These are phyloP conservation scores for Brassica juncea DNA, from an alignment of 345 rosid species.

Conservation along the genomic window DNA sequence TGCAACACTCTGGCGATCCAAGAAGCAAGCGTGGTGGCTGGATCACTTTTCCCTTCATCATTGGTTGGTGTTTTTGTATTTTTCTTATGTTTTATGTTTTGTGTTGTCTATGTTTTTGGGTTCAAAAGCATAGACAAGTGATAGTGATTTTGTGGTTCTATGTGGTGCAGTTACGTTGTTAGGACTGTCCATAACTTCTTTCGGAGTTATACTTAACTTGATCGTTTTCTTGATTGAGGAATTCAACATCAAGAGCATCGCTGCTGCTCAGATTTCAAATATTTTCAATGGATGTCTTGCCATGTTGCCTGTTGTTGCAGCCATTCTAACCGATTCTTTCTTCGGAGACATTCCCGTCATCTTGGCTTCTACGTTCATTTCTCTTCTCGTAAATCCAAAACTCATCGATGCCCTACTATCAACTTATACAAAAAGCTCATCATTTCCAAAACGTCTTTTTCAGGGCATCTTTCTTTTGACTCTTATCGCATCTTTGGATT, in stretches of 20 bases:
- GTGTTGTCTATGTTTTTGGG: background rate
- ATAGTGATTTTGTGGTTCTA: background rate
- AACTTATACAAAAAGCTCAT: background rate
- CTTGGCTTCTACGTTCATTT: constrained; percentile 40
- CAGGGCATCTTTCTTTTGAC: constrained; percentile 50
- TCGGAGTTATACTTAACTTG: constrained; percentile 50
- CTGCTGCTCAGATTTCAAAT: constrained; percentile 47
- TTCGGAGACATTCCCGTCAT: constrained; percentile 41
- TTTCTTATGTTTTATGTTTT: background rate
- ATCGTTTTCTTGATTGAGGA: constrained; percentile 42
- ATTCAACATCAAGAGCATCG: constrained; percentile 46
- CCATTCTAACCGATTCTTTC: constrained; percentile 52
- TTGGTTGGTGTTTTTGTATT: constrained; percentile 33
- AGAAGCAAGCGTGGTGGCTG: constrained; percentile 43
- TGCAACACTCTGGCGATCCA: background rate
- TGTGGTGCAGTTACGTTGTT: constrained; percentile 39
- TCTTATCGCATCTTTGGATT: constrained; percentile 34
- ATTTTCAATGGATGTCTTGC: constrained; percentile 33
- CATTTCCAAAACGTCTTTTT: background rate
- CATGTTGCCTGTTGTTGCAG: constrained; percentile 45
- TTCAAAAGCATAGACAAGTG: background rate
- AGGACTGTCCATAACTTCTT: constrained; percentile 41
- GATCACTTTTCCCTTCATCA: constrained; percentile 54
- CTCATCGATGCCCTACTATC: background rate
- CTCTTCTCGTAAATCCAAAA: constrained; percentile 37